Percentiles rank a stretch among this genome's conserved stretches.
Conservation (phyloP, 2,329 filamentous ascomycete species). For the Xylaria polymorpha region DNA sequence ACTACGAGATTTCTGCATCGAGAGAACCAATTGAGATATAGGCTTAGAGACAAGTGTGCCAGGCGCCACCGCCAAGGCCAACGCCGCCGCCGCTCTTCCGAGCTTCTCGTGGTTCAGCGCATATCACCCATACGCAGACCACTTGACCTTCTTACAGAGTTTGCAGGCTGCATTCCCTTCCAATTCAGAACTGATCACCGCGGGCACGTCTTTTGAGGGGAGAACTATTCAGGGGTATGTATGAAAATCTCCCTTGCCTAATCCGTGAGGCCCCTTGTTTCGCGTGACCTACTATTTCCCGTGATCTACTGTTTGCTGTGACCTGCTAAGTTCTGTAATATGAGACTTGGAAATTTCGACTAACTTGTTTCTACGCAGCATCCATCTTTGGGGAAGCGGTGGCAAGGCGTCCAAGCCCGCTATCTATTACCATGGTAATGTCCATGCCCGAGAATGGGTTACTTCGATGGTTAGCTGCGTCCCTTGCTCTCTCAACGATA, state of each 20-base stretch:
- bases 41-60: constrained; percentile 36
- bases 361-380: constrained; percentile 27
- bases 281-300: no score
- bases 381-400: constrained; percentile 63
- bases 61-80: constrained; percentile 32
- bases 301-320: no score
- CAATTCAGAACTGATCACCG: constrained; percentile 61
- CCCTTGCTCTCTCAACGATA: background rate
- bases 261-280: no score
- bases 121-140: constrained; percentile 66
- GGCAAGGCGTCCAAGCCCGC: constrained; percentile 61
- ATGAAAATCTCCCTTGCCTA: no score
- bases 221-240: constrained; percentile 66
- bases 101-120: constrained; percentile 62
- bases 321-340: no score
- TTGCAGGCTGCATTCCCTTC: constrained; percentile 59
- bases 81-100: constrained; percentile 48
- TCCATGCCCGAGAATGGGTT: constrained; percentile 49
- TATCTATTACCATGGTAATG: constrained; percentile 62
- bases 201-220: constrained; percentile 60
- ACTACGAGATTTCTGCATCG: background rate
- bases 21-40: constrained; percentile 27
- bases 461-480: constrained; percentile 44
- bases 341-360: no score
- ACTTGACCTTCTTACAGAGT: constrained; percentile 61